A percentile compares a stretch with the other conserved stretches of the same genome.
Conservation (phyloP, 768 basidiomycete species). For the Lactarius sp. region DNA sequence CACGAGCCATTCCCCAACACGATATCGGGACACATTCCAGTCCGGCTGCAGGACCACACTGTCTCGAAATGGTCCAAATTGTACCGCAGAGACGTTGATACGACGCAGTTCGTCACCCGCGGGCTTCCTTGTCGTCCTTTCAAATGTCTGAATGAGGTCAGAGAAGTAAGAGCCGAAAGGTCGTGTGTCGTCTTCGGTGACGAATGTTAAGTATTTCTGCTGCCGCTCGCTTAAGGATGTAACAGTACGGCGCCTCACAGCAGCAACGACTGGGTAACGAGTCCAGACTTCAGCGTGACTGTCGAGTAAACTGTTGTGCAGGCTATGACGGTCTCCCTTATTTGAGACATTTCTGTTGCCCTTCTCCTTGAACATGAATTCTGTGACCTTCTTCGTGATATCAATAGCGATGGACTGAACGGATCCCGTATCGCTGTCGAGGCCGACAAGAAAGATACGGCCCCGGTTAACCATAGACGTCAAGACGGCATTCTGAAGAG, state of each 20-base stretch:
- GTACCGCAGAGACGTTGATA: conserved; percentile 34
- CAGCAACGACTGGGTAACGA: conserved; percentile 17
- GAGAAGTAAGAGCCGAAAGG: conserved; percentile 42
- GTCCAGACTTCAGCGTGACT: conserved; percentile 18
- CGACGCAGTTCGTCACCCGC: conserved; percentile 41
- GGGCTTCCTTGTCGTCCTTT: conserved; percentile 48
- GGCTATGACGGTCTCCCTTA: conserved; percentile 26
- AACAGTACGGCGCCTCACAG: conserved; percentile 16
- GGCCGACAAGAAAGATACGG: conserved; percentile 40
- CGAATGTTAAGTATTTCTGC: conserved; percentile 39
- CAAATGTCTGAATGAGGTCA: conserved; percentile 43
- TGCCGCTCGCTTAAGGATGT: conserved; percentile 28
- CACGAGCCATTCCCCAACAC: conserved; percentile 57
- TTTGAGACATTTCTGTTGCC: conserved; percentile 27
- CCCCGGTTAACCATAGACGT: conserved; percentile 45
- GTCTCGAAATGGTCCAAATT: conserved; percentile 30
- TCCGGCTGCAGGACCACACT: conserved; percentile 8
- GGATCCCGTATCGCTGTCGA: conserved; percentile 33
- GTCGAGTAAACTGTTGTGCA: conserved; percentile 36
- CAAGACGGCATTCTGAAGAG: conserved; percentile 29
- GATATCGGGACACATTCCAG: conserved; percentile 36
- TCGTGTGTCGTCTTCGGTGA: conserved; percentile 37
- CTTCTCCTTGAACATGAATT: conserved; percentile 50
- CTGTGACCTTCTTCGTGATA: conserved; percentile 52
- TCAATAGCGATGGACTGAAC: conserved; percentile 45